These are phyloP conservation scores for Neurospora pannonica DNA, from an alignment of 495 filamentous ascomycete genomes.

Conservation along the genomic window DNA sequence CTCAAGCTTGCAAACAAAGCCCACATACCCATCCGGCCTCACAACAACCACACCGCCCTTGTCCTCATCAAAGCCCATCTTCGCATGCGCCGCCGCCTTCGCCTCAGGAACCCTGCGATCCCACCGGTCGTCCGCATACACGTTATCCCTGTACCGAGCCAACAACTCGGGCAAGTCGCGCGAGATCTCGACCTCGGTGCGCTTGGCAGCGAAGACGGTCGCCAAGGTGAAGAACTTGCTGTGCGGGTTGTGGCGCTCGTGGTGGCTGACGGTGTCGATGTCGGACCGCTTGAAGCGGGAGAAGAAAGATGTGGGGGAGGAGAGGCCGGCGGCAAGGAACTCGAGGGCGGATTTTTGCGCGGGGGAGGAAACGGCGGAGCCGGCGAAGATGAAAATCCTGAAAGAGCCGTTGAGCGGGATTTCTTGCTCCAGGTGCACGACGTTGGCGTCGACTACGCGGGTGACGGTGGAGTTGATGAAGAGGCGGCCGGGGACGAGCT, in stretches of 20 bases:
- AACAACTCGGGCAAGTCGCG: slow-evolving; percentile 57
- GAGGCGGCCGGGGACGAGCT: slow-evolving; percentile 58
- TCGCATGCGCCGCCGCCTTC: slow-evolving; percentile 67
- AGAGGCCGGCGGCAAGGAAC: slow-evolving; percentile 57
- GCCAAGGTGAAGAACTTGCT: slow-evolving; percentile 70
- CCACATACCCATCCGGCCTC: slow-evolving; percentile 79
- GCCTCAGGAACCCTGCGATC: slow-evolving; percentile 60
- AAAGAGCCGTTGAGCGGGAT: slow-evolving; percentile 81
- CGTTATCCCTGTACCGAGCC: slow-evolving; percentile 66
- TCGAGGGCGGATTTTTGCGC: slow-evolving; percentile 44
- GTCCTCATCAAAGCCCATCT: slow-evolving; percentile 70
- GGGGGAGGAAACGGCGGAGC: slow-evolving; percentile 51
- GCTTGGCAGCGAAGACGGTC: slow-evolving; percentile 57
- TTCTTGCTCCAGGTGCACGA: slow-evolving; percentile 80
- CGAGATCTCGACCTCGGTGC: slow-evolving; percentile 55
- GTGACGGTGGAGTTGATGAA: slow-evolving; percentile 71
- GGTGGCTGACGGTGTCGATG: slow-evolving; percentile 56
- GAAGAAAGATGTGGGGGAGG: no score
- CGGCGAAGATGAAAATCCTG: slow-evolving; percentile 76
- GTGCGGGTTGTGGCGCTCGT: slow-evolving; percentile 76
- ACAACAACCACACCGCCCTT: slow-evolving; percentile 73
- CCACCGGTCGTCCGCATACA: slow-evolving; percentile 80
- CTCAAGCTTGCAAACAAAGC: slow-evolving; percentile 58
- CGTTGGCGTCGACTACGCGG: slow-evolving; percentile 73
- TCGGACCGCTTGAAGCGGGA: slow-evolving; percentile 52